Evolutionary conservation across 805 yeast genomes (phyloP), one percentile per base, ranked within the genome.

Genomic region (Lipomyces chichibuensis): DNA sequence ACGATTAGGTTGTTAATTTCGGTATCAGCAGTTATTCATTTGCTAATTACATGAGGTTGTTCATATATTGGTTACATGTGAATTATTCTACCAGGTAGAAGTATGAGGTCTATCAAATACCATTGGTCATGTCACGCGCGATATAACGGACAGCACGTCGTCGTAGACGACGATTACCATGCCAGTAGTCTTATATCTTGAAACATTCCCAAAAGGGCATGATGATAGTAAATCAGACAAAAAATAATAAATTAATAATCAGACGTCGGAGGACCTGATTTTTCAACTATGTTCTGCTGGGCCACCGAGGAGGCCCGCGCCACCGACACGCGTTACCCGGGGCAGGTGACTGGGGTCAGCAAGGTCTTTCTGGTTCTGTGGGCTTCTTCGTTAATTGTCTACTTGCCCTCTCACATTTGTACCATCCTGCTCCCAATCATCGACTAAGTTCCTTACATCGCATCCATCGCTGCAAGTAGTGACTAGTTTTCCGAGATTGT

Each of bases 401-500:
- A 9, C n/a, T 29, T 52, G 33, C 8, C 55, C 27, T 14, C 27
- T 49, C 53, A 23, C 53, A n/a, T 11, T 14, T 49, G 6, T 23
- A 14, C n/a, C 17, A 11, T 25, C 27, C 33, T 25, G 27, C 55
- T 52, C 55, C 33, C 17, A 13, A 25, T 52, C n/a, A 11, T 52
- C 49, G 9, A 43, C 23, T 49, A 13, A 7, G 55, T 14, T 20
- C 33, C 4, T 52, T 20, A 23, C 55, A 25, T 23, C 55, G 55
- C 27, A 52, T 52, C 55, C 33, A 52, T 25, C 55, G 14, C 17
- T 52, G 55, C 17, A 23, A 17, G 17, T 29, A 29, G 33, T 17
- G 23, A 20, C 14, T 8, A 39, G n/a, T 23, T n/a, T 52, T 20
- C 14, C 33, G 54, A 63, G 20, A 43, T 59, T 65, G 55, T 54